These are phyloP conservation scores for Penicillium tannophilum DNA, from an alignment of 495 filamentous ascomycete species.

Conservation along the genomic window DNA sequence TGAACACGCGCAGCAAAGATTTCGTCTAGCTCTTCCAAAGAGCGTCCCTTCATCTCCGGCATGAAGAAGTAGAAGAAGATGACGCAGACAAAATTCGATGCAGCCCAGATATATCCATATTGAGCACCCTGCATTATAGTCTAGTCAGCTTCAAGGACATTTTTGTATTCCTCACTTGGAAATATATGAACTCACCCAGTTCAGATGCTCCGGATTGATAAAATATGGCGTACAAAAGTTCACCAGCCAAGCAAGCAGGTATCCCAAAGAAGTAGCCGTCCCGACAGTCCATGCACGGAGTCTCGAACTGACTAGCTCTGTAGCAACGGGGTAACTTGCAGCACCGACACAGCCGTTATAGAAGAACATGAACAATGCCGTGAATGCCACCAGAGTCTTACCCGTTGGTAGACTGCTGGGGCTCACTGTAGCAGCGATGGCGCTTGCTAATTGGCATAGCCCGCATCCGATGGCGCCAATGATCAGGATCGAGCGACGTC, in stretches of 20 bases:
- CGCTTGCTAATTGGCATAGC: slow-evolving; percentile 54
- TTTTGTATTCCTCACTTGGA: background rate
- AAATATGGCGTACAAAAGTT: slow-evolving; percentile 59
- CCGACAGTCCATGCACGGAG: slow-evolving; percentile 54
- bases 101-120: slow-evolving; percentile 57
- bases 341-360: slow-evolving; percentile 28
- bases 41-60: slow-evolving; percentile 56
- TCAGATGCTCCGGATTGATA: slow-evolving; percentile 57
- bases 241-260: slow-evolving; percentile 52
- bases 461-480: slow-evolving; percentile 55
- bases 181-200: slow-evolving; percentile 44
- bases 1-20: slow-evolving; percentile 37
- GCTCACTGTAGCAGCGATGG: slow-evolving; percentile 26
- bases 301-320: slow-evolving; percentile 50
- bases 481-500: slow-evolving; percentile 55
- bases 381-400: slow-evolving; percentile 19
- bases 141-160: slow-evolving; percentile 2
- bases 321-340: slow-evolving; percentile 43
- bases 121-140: slow-evolving; percentile 38
- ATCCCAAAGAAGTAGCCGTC: slow-evolving; percentile 48
- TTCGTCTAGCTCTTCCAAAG: slow-evolving; percentile 56
- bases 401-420: slow-evolving; percentile 17
- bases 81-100: slow-evolving; percentile 31
- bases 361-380: slow-evolving; percentile 21
- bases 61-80: slow-evolving; percentile 54